Evolutionary conservation across 129 eudicot species (phyloP).

Genomic region (Solidago caesia): DNA sequence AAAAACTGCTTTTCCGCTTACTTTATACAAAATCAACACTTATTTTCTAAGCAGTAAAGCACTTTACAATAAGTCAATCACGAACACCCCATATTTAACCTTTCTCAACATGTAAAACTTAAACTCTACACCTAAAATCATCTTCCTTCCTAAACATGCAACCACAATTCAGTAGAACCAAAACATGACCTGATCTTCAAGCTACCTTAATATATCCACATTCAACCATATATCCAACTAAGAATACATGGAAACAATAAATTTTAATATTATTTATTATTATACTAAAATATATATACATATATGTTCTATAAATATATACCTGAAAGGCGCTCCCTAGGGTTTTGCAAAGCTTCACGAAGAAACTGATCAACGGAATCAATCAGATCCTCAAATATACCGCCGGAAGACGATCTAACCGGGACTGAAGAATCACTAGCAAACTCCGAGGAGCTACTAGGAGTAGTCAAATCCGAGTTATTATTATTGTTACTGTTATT

Average conservation of each 20-base stretch:
- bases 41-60: too few relatives aligned
- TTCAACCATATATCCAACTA: not conserved
- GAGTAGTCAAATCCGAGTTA: constrained; percentile 21
- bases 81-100: not conserved
- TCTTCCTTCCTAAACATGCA: not conserved
- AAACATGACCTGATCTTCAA: constrained; percentile 18
- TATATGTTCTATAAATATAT: too few relatives aligned
- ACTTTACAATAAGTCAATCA: not conserved
- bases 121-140: not conserved
- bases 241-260: not conserved
- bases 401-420: constrained; percentile 33
- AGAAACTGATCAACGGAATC: constrained; percentile 93
- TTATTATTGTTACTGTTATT: constrained; percentile 14
- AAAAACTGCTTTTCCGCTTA: too few relatives aligned
- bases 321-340: constrained; percentile 94
- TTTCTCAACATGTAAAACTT: not conserved
- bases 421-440: constrained; percentile 25
- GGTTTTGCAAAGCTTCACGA: constrained; percentile 94
- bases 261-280: not conserved
- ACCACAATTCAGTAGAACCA: not conserved
- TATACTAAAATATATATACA: not conserved
- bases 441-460: constrained; percentile 21
- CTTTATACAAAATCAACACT: too few relatives aligned
- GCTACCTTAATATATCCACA: constrained; percentile 7
- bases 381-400: constrained; percentile 54